Evolutionary conservation across 2,329 filamentous ascomycete species (phyloP), one percentile per base, ranked within the genome.

Genomic region (Shiraia sp.): DNA sequence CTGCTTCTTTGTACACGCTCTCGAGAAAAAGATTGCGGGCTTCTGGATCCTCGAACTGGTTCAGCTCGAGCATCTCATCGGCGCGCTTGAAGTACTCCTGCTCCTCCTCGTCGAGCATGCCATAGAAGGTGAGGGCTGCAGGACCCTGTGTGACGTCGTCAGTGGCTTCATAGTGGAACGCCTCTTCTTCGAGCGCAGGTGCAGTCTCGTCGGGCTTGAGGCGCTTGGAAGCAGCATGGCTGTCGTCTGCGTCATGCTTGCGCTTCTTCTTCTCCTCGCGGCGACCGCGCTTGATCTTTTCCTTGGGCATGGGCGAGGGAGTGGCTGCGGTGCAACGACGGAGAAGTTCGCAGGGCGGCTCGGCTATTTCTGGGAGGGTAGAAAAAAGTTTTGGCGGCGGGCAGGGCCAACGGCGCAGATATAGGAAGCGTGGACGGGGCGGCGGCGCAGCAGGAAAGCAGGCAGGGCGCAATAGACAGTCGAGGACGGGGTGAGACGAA

Each of bases 61-160:
- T 93, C 55, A 89, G 72, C 68, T 96, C 91, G 45, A 99, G 83
- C 72, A 95, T 79, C 67, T 95, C 87, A 74, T 95, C 91, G 39
- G 91, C 90, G 33, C 84, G 83, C 54, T 88, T 86, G 71, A 97
- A 99, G 70, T 96, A 96, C 69, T 96, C 91, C 65, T 96, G 90
- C 75, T 99, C 93, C 54, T 95, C 83, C 40, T 95, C 86, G 59
- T 90, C 87, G 17, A 99, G 84, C 77, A 96, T 85, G 51, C 93
- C 93, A 60, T 95, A 97, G 75, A 96, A 99, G 42, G 88, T 84
- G 55, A 77, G 81, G 45, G 89, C 87, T 8, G 70, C 71, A 2
- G 59, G 64, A 25, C 61, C 19, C 19, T 22, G 64, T 26, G 63
- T 61, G 50, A 55, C 53, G 46, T 49, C 59, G 38, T 61, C 58